phyloP scores from a whole-genome alignment of 2,329 filamentous ascomycete genomes.

The Domatiomyces catenatus region DNA sequence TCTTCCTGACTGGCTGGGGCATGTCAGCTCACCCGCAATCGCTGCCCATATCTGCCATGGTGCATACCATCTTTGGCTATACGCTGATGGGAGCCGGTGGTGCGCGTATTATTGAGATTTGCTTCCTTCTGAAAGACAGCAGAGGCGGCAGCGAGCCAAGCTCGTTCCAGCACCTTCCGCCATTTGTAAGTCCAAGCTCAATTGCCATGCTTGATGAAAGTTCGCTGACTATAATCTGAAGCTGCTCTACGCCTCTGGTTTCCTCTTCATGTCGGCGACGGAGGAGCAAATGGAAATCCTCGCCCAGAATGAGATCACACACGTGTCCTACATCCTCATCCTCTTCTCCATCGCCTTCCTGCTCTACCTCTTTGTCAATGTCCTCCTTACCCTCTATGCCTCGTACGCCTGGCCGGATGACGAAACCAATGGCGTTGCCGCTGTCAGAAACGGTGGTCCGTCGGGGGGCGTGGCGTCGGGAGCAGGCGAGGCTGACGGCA shows the following conservation, averaged over 20 bases:
- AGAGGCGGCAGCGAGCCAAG: conserved; percentile 53
- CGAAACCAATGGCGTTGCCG: conserved; percentile 12
- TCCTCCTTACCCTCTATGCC: conserved; percentile 74
- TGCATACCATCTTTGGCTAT: conserved; percentile 83
- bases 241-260: conserved; percentile 82
- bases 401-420: conserved; percentile 38
- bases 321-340: conserved; percentile 84
- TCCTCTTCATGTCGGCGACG: conserved; percentile 93
- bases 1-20: conserved; percentile 82
- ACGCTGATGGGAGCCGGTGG: conserved; percentile 82
- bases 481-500: background rate
- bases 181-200: conserved; percentile 44
- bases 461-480: background rate
- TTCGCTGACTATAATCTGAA: conserved; percentile 27
- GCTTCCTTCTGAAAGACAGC: conserved; percentile 67
- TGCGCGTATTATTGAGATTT: conserved; percentile 75
- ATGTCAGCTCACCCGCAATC: conserved; percentile 88
- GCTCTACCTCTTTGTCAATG: conserved; percentile 76
- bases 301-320: conserved; percentile 57
- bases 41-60: conserved; percentile 67
- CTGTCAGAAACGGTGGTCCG: conserved; percentile 1
- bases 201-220: conserved; percentile 1
- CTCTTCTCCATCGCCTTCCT: conserved; percentile 82
- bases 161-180: conserved; percentile 56
- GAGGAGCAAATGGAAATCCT: conserved; percentile 88